Evolutionary conservation across 345 rosid species (phyloP).

Genomic region (Salix dunnii): DNA sequence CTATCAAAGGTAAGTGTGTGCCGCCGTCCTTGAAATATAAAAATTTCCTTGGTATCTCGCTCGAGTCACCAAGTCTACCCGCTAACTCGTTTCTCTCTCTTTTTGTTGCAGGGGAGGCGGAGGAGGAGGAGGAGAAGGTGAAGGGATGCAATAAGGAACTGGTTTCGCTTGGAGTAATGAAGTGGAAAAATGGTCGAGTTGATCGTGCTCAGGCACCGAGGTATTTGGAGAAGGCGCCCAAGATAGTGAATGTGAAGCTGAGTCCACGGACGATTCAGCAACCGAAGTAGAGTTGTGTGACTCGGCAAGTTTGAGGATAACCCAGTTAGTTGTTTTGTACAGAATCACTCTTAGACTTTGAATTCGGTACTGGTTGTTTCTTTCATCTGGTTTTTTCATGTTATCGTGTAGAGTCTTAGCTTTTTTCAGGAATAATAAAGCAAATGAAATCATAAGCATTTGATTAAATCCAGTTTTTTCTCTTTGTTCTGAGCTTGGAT

Average conservation of each 20-base stretch:
- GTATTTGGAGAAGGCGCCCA: conserved; percentile 44
- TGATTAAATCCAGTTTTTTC: neutral
- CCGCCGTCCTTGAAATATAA: neutral
- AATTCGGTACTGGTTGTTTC: neutral
- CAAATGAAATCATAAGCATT: neutral
- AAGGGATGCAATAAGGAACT: conserved; percentile 24
- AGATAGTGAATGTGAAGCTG: conserved; percentile 50
- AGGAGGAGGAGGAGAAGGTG: conserved; percentile 13
- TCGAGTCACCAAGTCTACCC: neutral
- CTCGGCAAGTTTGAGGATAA: neutral
- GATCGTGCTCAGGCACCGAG: conserved; percentile 28
- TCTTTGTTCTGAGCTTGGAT: neutral
- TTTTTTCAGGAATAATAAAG: conserved; percentile 2
- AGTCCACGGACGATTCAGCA: conserved; percentile 66
- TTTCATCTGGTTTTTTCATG: conserved; percentile 2
- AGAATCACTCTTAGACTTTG: neutral
- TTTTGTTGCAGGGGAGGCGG: conserved; percentile 22
- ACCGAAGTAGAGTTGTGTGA: conserved; percentile 36
- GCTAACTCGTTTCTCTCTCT: neutral
- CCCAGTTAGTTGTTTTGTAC: neutral
- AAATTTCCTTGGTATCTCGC: neutral
- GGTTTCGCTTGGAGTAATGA: conserved; percentile 33
- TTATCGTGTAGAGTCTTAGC: neutral
- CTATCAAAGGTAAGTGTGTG: conserved; percentile 12
- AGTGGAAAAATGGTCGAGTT: conserved; percentile 36